Conservation (phyloP, 805 yeast species). For the Metschnikowia noctiluminum region DNA sequence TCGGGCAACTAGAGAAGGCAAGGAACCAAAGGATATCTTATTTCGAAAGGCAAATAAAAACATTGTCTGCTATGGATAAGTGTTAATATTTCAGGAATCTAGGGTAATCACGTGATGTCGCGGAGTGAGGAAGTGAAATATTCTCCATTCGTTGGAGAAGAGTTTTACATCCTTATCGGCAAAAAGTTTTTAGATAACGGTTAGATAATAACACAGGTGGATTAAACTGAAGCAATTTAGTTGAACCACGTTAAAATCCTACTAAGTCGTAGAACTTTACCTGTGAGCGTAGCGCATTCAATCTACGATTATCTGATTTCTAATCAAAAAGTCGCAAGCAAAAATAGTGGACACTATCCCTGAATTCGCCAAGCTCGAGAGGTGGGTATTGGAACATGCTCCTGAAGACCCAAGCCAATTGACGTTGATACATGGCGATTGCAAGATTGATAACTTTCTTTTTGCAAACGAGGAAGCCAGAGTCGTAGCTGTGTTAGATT, state of each 20-base stretch:
- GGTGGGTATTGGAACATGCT: constrained; percentile 40
- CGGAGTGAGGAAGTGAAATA: too few species aligned
- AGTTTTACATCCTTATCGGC: too few species aligned
- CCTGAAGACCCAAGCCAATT: constrained; percentile 47
- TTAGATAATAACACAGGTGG: too few species aligned
- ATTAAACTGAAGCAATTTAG: too few species aligned
- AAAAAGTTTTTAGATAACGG: too few species aligned
- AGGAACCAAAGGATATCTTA: constrained; percentile 28
- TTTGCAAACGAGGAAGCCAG: constrained; percentile 50
- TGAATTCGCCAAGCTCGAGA: constrained; percentile 37
- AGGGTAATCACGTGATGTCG: too few species aligned
- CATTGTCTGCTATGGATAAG: constrained; percentile 45
- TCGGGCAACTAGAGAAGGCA: constrained; percentile 14
- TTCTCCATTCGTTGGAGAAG: too few species aligned
- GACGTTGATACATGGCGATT: constrained; percentile 60
- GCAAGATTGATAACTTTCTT: constrained; percentile 61
- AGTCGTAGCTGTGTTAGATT: constrained; percentile 56
- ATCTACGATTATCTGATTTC: too few species aligned
- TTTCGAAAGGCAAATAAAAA: constrained; percentile 51
- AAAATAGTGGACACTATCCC: constrained; percentile 47
- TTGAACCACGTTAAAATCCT: too few species aligned
- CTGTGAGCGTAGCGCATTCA: too few species aligned
- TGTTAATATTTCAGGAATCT: too few species aligned
- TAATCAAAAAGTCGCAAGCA: constrained; percentile 32
- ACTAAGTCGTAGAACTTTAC: too few species aligned